These are phyloP conservation scores for Aspergillus pseudotamarii DNA, from an alignment of 2,329 filamentous ascomycete species.

Conservation along the genomic window DNA sequence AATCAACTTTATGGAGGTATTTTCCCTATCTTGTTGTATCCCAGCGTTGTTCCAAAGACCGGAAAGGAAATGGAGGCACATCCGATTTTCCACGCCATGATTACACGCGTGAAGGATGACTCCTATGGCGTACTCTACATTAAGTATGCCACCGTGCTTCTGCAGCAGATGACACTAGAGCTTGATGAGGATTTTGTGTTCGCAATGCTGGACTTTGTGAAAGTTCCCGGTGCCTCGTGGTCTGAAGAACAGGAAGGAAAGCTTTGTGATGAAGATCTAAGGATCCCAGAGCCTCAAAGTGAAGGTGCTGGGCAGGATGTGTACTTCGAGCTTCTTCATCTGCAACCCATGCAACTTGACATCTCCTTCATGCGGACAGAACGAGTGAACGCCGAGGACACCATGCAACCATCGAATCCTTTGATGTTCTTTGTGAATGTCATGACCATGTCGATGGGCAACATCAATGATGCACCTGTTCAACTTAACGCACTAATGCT, in stretches of 20 bases:
- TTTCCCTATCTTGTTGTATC: constrained; percentile 95
- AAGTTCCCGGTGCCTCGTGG: constrained; percentile 89
- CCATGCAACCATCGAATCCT: constrained; percentile 85
- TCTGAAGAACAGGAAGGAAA: constrained; percentile 78
- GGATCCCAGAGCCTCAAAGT: constrained; percentile 88
- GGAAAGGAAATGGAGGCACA: constrained; percentile 95
- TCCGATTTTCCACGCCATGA: constrained; percentile 87
- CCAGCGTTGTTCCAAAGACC: constrained; percentile 95
- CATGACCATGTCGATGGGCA: constrained; percentile 98
- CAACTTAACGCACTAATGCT: constrained; percentile 90
- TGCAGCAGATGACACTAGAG: constrained; percentile 98
- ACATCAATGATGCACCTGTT: constrained; percentile 96
- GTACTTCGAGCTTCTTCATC: constrained; percentile 95
- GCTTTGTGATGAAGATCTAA: constrained; percentile 85
- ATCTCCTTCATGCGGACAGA: constrained; percentile 97
- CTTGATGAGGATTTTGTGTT: constrained; percentile 98
- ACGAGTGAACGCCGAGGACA: constrained; percentile 93
- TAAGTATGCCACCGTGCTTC: constrained; percentile 90
- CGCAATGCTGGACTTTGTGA: constrained; percentile 90
- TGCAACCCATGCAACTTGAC: constrained; percentile 98
- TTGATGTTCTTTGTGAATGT: constrained; percentile 99
- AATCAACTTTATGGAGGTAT: constrained; percentile 98
- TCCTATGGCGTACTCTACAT: constrained; percentile 97
- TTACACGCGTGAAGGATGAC: constrained; percentile 95
- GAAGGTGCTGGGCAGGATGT: constrained; percentile 87